These are phyloP conservation scores for Talaromyces thailandensis DNA, from an alignment of 495 filamentous ascomycete genomes.

Conservation along the genomic window DNA sequence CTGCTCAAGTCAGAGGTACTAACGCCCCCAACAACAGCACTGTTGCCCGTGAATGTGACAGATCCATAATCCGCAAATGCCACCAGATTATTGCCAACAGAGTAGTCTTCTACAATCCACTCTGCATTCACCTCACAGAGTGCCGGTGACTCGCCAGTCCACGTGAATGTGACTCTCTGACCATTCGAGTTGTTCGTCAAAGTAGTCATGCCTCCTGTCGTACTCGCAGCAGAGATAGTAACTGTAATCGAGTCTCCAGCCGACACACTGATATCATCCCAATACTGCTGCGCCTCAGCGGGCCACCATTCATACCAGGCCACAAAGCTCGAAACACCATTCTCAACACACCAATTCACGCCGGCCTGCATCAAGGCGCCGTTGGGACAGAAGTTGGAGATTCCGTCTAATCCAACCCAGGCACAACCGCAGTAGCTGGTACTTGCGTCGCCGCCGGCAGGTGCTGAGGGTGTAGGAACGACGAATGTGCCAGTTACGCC, in stretches of 20 bases:
- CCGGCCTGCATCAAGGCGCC: slow-evolving; percentile 53
- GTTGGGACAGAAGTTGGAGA: slow-evolving; percentile 34
- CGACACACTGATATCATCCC: slow-evolving; percentile 36
- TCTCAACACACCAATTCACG: slow-evolving; percentile 44
- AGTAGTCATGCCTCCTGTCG: slow-evolving; percentile 39
- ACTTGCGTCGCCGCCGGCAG: slow-evolving; percentile 23
- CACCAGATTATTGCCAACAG: slow-evolving; percentile 34
- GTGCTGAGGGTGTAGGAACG: slow-evolving; percentile 41
- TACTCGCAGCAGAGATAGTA: slow-evolving; percentile 37
- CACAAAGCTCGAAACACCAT: slow-evolving; percentile 30
- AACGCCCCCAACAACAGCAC: background rate
- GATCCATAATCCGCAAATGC: slow-evolving; percentile 45
- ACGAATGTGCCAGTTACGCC: slow-evolving; percentile 47
- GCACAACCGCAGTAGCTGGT: slow-evolving; percentile 29
- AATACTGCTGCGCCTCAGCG: slow-evolving; percentile 41
- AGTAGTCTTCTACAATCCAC: slow-evolving; percentile 60
- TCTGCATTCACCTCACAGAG: slow-evolving; percentile 45
- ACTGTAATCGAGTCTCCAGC: slow-evolving; percentile 49
- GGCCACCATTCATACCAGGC: slow-evolving; percentile 64
- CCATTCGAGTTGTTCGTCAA: slow-evolving; percentile 48
- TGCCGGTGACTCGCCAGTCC: slow-evolving; percentile 24
- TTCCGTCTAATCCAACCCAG: slow-evolving; percentile 62
- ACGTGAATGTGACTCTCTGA: slow-evolving; percentile 39
- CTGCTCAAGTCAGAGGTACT: background rate
- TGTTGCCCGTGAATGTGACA: slow-evolving; percentile 32